Conservation (phyloP, 73 alveolate species). For the Uronychia binucleata region DNA sequence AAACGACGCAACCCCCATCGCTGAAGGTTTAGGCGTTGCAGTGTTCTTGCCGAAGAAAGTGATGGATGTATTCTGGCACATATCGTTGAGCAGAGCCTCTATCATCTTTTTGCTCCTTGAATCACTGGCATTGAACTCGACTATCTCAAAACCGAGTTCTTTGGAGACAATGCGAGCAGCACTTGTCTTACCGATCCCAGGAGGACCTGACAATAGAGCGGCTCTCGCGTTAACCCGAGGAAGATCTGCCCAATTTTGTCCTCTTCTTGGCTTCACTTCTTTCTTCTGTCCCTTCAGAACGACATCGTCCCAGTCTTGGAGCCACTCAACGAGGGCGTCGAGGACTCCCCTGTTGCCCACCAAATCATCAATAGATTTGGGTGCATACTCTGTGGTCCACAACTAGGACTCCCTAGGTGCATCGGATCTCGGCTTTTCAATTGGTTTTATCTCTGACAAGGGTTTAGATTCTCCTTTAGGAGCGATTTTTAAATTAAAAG, state of each 20-base stretch:
- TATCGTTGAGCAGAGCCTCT: slow-evolving; percentile 64
- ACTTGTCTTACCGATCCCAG: slow-evolving; percentile 94
- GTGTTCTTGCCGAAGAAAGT: not conserved
- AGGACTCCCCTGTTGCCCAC: slow-evolving; percentile 82
- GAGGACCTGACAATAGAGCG: slow-evolving; percentile 90
- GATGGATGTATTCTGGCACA: slow-evolving; percentile 21
- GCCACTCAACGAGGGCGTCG: slow-evolving; percentile 77
- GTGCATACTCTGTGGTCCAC: slow-evolving; percentile 92
- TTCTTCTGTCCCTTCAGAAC: slow-evolving; percentile 78
- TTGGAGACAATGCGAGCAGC: slow-evolving; percentile 82
- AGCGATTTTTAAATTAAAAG: too few species aligned
- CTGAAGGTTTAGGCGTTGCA: not conserved
- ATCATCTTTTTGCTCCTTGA: slow-evolving; percentile 85
- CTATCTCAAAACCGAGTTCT: slow-evolving; percentile 74
- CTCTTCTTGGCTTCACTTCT: slow-evolving; percentile 65
- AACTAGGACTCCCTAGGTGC: slow-evolving; percentile 31
- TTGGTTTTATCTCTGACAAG: too few species aligned
- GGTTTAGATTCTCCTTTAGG: too few species aligned
- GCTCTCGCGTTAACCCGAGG: slow-evolving; percentile 89
- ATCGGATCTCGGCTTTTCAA: too few species aligned
- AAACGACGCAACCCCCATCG: not conserved
- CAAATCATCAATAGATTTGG: slow-evolving; percentile 72
- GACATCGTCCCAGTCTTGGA: slow-evolving; percentile 94
- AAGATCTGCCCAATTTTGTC: slow-evolving; percentile 63
- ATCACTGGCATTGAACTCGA: slow-evolving; percentile 86